These are phyloP conservation scores for Gastroboletus turbinatus DNA, from an alignment of 1,284 basidiomycete genomes.

Conservation along the genomic window DNA sequence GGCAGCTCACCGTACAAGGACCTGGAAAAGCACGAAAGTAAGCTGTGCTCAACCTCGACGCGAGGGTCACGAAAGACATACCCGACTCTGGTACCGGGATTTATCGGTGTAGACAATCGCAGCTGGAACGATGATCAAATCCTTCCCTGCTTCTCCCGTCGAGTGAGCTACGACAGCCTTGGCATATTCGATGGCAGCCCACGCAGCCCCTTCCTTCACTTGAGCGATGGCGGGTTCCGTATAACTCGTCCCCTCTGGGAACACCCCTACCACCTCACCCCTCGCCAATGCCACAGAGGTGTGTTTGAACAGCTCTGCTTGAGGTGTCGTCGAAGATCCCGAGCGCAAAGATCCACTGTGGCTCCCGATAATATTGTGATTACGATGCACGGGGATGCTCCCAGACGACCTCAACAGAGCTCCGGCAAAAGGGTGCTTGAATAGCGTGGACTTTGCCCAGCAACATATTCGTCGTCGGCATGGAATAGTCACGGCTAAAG, in stretches of 20 bases:
- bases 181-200: conserved; percentile 77
- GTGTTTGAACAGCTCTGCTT: conserved; percentile 57
- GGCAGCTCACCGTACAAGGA: conserved; percentile 7
- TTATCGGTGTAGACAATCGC: conserved; percentile 78
- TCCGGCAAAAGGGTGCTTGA: conserved; percentile 56
- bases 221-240: conserved; percentile 68
- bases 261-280: conserved; percentile 65
- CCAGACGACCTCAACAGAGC: conserved; percentile 10
- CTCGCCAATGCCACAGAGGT: conserved; percentile 61
- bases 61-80: conserved; percentile 27
- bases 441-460: conserved; percentile 56
- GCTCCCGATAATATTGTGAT: neutral
- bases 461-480: conserved; percentile 28
- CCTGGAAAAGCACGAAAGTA: neutral
- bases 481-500: conserved; percentile 52
- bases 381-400: neutral
- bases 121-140: conserved; percentile 61
- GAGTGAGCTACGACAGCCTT: conserved; percentile 37
- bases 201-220: conserved; percentile 72
- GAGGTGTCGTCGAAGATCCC: conserved; percentile 39
- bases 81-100: conserved; percentile 60
- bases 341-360: neutral
- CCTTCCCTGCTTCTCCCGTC: conserved; percentile 13
- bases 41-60: conserved; percentile 35
- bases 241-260: conserved; percentile 70